Evolutionary conservation across 2,329 filamentous ascomycete genomes (phyloP).

Genomic region (Thelonectria blattea): DNA sequence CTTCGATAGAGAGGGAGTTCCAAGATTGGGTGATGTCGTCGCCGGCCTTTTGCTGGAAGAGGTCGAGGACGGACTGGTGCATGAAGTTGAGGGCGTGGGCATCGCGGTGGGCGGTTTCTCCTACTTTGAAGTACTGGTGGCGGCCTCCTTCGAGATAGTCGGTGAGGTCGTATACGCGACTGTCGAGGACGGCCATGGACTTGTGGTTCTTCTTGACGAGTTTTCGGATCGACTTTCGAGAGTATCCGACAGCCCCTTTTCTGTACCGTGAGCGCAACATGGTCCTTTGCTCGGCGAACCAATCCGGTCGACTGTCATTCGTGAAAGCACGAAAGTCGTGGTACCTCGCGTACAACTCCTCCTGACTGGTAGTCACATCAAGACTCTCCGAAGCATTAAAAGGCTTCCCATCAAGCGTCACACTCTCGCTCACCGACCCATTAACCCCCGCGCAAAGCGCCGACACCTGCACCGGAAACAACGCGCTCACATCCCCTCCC

Average conservation of each 20-base stretch:
- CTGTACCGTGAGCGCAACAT: background rate
- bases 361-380: background rate
- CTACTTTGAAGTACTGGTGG: background rate
- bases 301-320: background rate
- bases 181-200: background rate
- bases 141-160: background rate
- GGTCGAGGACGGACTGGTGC: background rate
- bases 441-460: background rate
- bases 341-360: background rate
- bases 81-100: background rate
- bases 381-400: background rate
- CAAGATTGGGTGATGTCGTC: conserved; percentile 55
- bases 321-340: background rate
- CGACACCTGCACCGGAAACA: background rate
- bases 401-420: background rate
- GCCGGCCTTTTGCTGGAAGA: conserved; percentile 35
- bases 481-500: background rate
- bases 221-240: background rate
- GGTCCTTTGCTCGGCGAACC: background rate
- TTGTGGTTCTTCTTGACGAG: background rate
- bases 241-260: background rate
- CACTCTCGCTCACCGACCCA: background rate
- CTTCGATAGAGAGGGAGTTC: conserved; percentile 28
- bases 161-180: background rate
- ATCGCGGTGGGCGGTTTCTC: background rate